Conservation (phyloP, 768 basidiomycete genomes). For the Russula brevipes region DNA sequence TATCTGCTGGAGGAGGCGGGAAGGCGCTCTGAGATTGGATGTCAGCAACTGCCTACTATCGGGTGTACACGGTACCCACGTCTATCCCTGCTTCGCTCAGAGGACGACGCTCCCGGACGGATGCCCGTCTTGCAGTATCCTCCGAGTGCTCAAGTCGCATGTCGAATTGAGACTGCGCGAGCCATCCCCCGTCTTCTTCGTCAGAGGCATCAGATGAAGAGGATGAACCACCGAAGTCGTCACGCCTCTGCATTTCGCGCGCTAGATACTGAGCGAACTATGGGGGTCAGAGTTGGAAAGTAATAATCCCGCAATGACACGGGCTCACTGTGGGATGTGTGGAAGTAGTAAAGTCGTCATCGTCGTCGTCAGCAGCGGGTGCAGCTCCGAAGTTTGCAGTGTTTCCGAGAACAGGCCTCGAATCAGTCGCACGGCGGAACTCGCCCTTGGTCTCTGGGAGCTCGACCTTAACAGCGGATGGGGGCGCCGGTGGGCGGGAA, state of each 20-base stretch:
- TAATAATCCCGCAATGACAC: constrained; percentile 3
- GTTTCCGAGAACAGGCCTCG: constrained; percentile 42
- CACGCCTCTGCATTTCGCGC: constrained; percentile 63
- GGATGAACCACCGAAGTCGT: constrained; percentile 49
- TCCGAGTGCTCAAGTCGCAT: constrained; percentile 28
- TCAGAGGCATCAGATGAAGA: constrained; percentile 46
- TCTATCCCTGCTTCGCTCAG: constrained; percentile 32
- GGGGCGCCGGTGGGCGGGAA: not conserved
- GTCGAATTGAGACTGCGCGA: constrained; percentile 70
- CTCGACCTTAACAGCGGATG: constrained; percentile 18
- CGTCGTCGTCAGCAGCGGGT: constrained; percentile 41
- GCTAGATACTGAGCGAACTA: constrained; percentile 80
- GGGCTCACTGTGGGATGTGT: constrained; percentile 42
- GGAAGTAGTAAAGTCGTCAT: constrained; percentile 41
- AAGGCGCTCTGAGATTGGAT: constrained; percentile 5
- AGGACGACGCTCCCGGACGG: constrained; percentile 30
- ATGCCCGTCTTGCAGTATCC: constrained; percentile 25
- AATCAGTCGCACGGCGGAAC: constrained; percentile 47
- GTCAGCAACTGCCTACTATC: not conserved
- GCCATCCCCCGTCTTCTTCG: constrained; percentile 73
- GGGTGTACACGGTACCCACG: constrained; percentile 16
- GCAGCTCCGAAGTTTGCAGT: constrained; percentile 62
- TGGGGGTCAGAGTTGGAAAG: not conserved
- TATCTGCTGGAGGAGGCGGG: constrained; percentile 16
- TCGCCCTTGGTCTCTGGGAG: constrained; percentile 45